These are phyloP conservation scores for Glycine tomentella DNA, from an alignment of 306 rosid species.

Conservation along the genomic window DNA sequence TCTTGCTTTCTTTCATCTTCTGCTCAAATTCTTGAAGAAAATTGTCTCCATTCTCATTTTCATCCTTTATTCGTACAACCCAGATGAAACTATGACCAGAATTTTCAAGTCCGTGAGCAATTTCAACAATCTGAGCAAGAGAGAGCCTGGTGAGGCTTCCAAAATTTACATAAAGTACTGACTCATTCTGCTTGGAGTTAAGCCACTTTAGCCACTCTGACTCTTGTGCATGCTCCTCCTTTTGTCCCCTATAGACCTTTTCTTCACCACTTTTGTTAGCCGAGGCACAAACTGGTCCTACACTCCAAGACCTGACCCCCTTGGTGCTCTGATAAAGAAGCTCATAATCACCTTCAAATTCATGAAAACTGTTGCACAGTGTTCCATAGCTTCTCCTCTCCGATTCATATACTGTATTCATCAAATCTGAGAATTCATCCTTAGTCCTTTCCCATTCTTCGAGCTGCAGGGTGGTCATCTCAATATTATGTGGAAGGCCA, in stretches of 20 bases:
- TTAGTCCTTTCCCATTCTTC: constrained; percentile 4
- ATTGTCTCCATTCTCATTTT: neutral
- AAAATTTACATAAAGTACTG: constrained; percentile 45
- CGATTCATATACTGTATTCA: neutral
- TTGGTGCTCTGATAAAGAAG: neutral
- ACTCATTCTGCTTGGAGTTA: constrained; percentile 31
- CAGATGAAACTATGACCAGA: constrained; percentile 41
- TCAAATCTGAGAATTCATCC: too few relatives aligned
- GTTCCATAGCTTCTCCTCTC: constrained; percentile 30
- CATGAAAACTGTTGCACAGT: constrained; percentile 31
- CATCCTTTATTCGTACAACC: constrained; percentile 32
- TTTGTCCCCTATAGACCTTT: constrained; percentile 10
- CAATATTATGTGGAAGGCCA: neutral
- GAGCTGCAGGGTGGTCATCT: constrained; percentile 19
- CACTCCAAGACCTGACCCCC: constrained; percentile 30
- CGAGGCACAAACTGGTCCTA: constrained; percentile 40
- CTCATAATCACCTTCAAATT: constrained; percentile 32
- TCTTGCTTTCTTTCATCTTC: constrained; percentile 27
- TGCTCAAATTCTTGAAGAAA: constrained; percentile 34
- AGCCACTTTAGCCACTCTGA: constrained; percentile 43
- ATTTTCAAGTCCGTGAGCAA: constrained; percentile 45
- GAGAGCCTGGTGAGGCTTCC: constrained; percentile 44
- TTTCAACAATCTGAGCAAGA: constrained; percentile 39
- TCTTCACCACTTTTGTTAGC: neutral
- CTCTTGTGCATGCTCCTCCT: neutral